Evolutionary conservation across 331 rosid genomes (phyloP).

Genomic region (Malus hybrid): DNA sequence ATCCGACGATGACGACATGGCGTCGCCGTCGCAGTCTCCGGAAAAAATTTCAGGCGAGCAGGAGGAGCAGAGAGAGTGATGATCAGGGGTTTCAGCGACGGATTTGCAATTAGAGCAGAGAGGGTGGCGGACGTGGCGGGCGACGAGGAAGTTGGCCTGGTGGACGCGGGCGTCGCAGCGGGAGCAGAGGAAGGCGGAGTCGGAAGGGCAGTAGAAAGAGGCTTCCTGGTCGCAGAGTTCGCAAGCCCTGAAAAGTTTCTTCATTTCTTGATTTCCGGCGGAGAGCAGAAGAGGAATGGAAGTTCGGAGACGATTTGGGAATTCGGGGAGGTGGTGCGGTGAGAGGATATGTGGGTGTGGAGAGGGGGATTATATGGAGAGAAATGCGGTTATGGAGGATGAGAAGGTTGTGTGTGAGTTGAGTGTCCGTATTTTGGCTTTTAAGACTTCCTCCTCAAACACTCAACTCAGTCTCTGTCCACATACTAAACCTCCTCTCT

Average conservation of each 20-base stretch:
- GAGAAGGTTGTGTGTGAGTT: not conserved
- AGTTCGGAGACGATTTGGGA: not conserved
- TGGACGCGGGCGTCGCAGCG: conserved; percentile 49
- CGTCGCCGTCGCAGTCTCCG: not conserved
- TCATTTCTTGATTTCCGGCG: not conserved
- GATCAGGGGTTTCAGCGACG: conserved; percentile 2
- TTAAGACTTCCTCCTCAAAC: not conserved
- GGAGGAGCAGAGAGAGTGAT: conserved; percentile 10
- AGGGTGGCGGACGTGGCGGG: conserved; percentile 51
- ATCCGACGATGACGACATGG: not conserved
- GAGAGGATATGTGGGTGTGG: not conserved
- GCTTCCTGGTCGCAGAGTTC: conserved; percentile 48
- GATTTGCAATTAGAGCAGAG: conserved; percentile 35
- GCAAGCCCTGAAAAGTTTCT: conserved; percentile 17
- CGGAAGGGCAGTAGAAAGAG: conserved; percentile 40
- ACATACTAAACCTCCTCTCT: conserved; percentile 11
- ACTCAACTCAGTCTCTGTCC: not conserved
- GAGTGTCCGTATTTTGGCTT: not conserved
- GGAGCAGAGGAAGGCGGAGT: conserved; percentile 60
- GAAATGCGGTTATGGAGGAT: not conserved
- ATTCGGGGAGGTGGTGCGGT: not conserved
- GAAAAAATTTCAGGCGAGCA: conserved; percentile 25
- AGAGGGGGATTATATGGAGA: conserved; percentile 2
- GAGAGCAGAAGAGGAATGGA: not conserved
- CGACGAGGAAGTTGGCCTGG: conserved; percentile 64